Base-by-base conservation (phyloP, 1,284 basidiomycete species). In the Fistulinella cinereoalba region DNA sequence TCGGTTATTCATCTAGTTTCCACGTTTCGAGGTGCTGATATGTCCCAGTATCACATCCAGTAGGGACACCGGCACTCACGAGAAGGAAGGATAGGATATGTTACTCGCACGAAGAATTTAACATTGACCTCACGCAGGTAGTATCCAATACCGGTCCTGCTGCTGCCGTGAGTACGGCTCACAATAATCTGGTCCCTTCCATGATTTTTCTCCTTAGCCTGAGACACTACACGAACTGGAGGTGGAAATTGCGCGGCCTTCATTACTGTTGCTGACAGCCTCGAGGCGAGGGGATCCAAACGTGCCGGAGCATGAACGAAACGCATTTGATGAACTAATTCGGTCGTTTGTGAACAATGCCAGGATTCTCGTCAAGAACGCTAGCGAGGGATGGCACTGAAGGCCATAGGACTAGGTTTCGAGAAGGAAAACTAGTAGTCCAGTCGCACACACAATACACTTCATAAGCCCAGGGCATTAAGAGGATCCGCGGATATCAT, bases 111-210 rank as follows among this genome's bases (percentile, higher is more conserved):
- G 92, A 97, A 69, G 84, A 95, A 52, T 93, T 92, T 64, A 79
- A 79, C 56, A 87, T 99, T 53, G 96, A 99, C 69, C 76, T 99
- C 38, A 99, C 96, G 0, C 92, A 95, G 66, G 96, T 99, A 41
- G 82, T 80, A 7, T 73, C 83, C 12, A 69, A 25, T 10, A 54
- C 65, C 11, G 66, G 73, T 9, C 65, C 75, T 1, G 73, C 67
- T 48, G 66, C 67, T 50, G 71, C 76, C 41, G 85, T 85, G 62
- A 48, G 78, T 67, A 29, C 29, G 16, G 28, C 16, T 29, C 23
- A 27, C 12, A 31, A 46, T 41, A 54, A 24, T 24, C 6, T 16
- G 3, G 23, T 44, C 19, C 29, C 38, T 34, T 42, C 37, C 51
- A 49, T 15, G 19, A 34, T 16, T 15, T 33, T 37, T 21, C 46